A percentile compares a stretch with the other conserved stretches of the same genome.
phyloP scores from a whole-genome alignment of 1,284 basidiomycete genomes.

The Trametes versicolor region DNA sequence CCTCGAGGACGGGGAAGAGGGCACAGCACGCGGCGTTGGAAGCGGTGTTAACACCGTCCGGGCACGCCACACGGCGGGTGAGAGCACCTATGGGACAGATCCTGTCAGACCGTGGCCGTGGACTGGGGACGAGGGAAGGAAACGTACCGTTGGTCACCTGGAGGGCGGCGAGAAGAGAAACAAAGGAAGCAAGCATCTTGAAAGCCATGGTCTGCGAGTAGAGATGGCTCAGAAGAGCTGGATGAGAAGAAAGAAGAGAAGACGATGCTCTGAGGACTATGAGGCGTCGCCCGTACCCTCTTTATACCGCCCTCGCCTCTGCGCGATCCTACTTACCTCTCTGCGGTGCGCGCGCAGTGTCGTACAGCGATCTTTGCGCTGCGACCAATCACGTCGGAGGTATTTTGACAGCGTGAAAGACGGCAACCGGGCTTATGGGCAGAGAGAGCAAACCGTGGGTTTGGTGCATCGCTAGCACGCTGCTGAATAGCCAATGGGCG shows the following conservation, averaged over 20 bases:
- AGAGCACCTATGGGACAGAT: slow-evolving; percentile 28
- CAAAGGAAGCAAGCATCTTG: slow-evolving; percentile 22
- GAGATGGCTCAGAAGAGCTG: slow-evolving; percentile 3
- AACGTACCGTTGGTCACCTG: slow-evolving; percentile 24
- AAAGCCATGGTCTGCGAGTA: slow-evolving; percentile 21
- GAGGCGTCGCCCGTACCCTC: background rate
- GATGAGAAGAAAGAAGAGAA: background rate
- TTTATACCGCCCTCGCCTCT: slow-evolving; percentile 19
- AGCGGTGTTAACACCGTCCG: slow-evolving; percentile 39
- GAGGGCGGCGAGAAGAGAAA: slow-evolving; percentile 23
- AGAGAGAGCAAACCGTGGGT: slow-evolving; percentile 4
- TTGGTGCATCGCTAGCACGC: slow-evolving; percentile 6
- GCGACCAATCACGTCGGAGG: slow-evolving; percentile 21
- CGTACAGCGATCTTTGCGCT: slow-evolving; percentile 1
- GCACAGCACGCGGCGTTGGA: slow-evolving; percentile 50
- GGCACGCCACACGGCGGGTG: slow-evolving; percentile 34
- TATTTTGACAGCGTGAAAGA: slow-evolving; percentile 15
- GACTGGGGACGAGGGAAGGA: no score
- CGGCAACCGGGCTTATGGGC: slow-evolving; percentile 1
- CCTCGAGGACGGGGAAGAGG: slow-evolving; percentile 48
- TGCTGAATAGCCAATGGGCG: slow-evolving; percentile 6
- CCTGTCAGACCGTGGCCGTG: background rate
- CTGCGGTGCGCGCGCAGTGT: background rate
- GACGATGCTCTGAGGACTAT: slow-evolving; percentile 15
- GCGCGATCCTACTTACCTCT: slow-evolving; percentile 1